Percentiles rank a stretch among this genome's conserved stretches.
These are phyloP conservation scores for Colletotrichum sp. DNA, from an alignment of 2,329 filamentous ascomycete genomes.

Conservation along the genomic window DNA sequence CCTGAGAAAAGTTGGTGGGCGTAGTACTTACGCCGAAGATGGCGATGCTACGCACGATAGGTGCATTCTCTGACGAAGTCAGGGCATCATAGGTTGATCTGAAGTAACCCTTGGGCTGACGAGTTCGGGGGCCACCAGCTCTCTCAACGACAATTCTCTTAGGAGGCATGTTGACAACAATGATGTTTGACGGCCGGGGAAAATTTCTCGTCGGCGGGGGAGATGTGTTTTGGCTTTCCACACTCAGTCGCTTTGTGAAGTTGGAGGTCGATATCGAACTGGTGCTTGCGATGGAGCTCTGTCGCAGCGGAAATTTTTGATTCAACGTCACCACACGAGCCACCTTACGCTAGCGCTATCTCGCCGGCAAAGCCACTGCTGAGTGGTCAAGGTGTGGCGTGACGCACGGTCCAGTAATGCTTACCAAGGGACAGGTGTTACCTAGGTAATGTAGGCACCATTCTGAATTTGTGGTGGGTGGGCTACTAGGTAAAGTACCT, in stretches of 20 bases:
- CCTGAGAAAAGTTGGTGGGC: not conserved
- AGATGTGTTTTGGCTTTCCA: not conserved
- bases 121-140: conserved; percentile 43
- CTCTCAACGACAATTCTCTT: conserved; percentile 63
- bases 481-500: not conserved
- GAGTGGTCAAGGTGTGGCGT: not conserved
- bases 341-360: not conserved
- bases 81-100: conserved; percentile 65
- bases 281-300: not conserved
- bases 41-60: conserved; percentile 70
- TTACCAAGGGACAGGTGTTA: not conserved
- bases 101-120: conserved; percentile 58
- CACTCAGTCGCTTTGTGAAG: not conserved
- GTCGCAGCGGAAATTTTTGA: conserved; percentile 10
- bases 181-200: not conserved
- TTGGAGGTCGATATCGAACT: not conserved
- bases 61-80: conserved; percentile 71
- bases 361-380: not conserved
- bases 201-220: not conserved
- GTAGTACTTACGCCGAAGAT: conserved; percentile 67
- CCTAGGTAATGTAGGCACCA: no score
- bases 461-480: no score
- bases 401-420: not conserved
- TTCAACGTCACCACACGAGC: not conserved
- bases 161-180: conserved; percentile 60